Base-by-base conservation (phyloP, 495 filamentous ascomycete genomes). In the Daldinia grandis region DNA sequence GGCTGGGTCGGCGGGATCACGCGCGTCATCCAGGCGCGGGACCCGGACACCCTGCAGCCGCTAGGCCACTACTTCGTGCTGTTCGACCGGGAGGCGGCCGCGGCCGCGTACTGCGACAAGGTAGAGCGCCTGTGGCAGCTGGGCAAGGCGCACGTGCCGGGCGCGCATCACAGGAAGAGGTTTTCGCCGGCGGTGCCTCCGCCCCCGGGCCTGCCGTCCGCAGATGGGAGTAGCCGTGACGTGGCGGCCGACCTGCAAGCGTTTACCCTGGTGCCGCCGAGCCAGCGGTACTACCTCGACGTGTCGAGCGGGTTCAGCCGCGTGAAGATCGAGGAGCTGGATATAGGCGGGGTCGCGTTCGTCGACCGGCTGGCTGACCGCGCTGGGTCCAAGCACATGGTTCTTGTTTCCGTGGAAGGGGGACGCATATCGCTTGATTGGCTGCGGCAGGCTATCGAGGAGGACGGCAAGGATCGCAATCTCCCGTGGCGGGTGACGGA, bases 1-100 rank as follows among this genome's bases (percentile, higher is more conserved):
- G 83, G 84, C 37, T 92, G 90, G 90, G 82, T 80, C 2, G 83
- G 82, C 38, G 87, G 87, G 9, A 81, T 88, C 31, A 56, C 73
- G 40, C 82, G 50, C 59, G 79, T 84, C 25, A 82, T 89, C 42
- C 88, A 85, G 38, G 84, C 79, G 30, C 85, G 86, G 47, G 80
- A 89, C 67, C 80, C 81, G 1, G 64, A 74, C 53, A 89, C 87
- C 10, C 81, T 89, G 25, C 82, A 83, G 59, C 81, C 81, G 21
- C 73, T 78, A 1, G 85, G 82, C 30, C 79, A 82, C 66, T 92
- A 91, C 79, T 89, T 84, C 76, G 76, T 92, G 47, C 79, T 90
- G 30, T 92, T 92, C 76, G 79, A 84, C 68, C 82, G 78, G n/a
- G 62, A 72, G 15, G 76, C 79, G n/a, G 81, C 86, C 24, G 90